A percentile compares a stretch with the other conserved stretches of the same genome.
phyloP scores from a whole-genome alignment of 2,329 filamentous ascomycete species.

The Dendryphion nanum region DNA sequence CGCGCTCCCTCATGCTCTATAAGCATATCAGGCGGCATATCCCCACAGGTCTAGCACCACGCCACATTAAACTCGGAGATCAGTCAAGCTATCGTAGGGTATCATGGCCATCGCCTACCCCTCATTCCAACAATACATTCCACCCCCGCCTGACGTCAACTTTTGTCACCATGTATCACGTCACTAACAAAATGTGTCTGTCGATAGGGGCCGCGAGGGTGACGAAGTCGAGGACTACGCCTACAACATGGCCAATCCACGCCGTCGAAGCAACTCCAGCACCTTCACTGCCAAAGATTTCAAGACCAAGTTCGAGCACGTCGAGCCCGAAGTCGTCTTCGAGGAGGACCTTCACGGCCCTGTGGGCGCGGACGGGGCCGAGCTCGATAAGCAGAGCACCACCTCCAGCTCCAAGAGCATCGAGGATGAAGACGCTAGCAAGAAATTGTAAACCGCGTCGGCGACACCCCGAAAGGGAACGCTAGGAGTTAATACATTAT shows the following conservation, averaged over 20 bases:
- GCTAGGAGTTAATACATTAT: constrained; percentile 8
- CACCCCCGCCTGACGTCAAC: constrained; percentile 10
- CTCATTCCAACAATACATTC: constrained; percentile 1
- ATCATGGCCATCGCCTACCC: constrained; percentile 1
- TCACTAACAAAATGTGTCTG: constrained; percentile 14
- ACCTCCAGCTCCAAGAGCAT: constrained; percentile 59
- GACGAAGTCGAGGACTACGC: constrained; percentile 81
- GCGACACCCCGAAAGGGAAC: constrained; percentile 11
- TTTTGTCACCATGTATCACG: neutral
- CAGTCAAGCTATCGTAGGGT: too few relatives aligned
- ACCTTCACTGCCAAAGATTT: constrained; percentile 71
- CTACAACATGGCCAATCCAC: constrained; percentile 81
- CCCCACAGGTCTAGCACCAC: too few relatives aligned
- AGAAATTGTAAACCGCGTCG: constrained; percentile 41
- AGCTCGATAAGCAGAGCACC: constrained; percentile 55
- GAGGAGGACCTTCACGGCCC: constrained; percentile 81
- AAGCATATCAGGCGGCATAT: too few relatives aligned
- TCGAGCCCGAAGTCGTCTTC: constrained; percentile 87
- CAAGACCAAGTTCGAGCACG: constrained; percentile 94
- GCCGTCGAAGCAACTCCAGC: constrained; percentile 91
- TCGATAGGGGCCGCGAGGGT: constrained; percentile 72
- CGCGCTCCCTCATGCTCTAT: too few relatives aligned
- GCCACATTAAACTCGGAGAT: too few relatives aligned
- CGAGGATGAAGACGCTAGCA: constrained; percentile 52
- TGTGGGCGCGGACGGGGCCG: constrained; percentile 51